Evolutionary conservation across 1,284 basidiomycete genomes (phyloP).

Genomic region (Meira miltonrushii): DNA sequence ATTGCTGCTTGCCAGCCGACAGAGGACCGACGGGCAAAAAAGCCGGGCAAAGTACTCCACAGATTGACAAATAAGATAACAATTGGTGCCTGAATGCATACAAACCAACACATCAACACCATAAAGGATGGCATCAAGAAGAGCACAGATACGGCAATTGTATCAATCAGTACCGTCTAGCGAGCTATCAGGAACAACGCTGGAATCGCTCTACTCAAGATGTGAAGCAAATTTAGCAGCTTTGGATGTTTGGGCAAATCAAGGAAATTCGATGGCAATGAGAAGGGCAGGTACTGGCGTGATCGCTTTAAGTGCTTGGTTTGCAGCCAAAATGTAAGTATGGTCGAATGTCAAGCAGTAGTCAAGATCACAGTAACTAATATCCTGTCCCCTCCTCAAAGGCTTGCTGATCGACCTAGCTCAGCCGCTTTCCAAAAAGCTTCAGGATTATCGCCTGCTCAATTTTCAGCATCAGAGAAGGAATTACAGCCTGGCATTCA

Average conservation of each 20-base stretch:
- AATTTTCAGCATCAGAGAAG: constrained; percentile 4
- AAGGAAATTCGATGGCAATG: constrained; percentile 4
- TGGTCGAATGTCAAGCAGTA: not conserved
- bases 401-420: no score
- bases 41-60: no score
- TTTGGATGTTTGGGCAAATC: constrained; percentile 6
- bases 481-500: not conserved
- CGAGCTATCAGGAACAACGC: not conserved
- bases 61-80: no score
- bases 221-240: constrained; percentile 2
- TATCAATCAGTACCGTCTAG: not conserved
- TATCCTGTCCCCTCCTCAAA: not conserved
- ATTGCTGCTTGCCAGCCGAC: no score
- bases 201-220: not conserved
- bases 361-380: not conserved
- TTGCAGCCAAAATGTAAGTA: not conserved
- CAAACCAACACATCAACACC: no score
- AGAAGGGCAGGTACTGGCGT: constrained; percentile 3
- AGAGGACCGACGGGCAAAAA: no score
- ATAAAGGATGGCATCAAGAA: not conserved
- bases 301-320: constrained; percentile 6
- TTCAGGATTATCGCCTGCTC: constrained; percentile 3
- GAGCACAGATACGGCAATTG: not conserved
- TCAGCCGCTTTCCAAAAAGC: not conserved
- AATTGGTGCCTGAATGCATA: no score